phyloP scores from a whole-genome alignment of 2,329 filamentous ascomycete genomes.

The Bipolaris cookei region DNA sequence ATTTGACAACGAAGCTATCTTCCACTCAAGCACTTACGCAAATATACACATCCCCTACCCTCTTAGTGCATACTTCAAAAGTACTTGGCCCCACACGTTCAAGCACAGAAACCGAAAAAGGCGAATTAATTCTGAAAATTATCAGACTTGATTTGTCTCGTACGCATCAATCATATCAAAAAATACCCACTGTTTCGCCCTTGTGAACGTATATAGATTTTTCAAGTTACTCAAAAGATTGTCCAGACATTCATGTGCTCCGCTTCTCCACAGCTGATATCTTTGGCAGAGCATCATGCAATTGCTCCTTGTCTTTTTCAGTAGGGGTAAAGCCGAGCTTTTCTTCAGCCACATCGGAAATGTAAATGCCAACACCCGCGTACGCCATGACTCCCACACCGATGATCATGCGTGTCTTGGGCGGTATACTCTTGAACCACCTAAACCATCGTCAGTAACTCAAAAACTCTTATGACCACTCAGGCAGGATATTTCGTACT shows the following conservation, averaged over 20 bases:
- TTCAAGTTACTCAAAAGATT: background rate
- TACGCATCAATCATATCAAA: background rate
- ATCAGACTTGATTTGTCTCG: background rate
- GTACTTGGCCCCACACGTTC: too few species aligned
- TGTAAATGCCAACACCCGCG: conserved; percentile 74
- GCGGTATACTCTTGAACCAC: conserved; percentile 71
- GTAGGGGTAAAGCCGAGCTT: conserved; percentile 74
- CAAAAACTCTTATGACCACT: background rate
- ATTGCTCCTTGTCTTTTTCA: conserved; percentile 72
- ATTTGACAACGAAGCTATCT: background rate
- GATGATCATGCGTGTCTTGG: conserved; percentile 72
- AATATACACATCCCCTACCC: background rate
- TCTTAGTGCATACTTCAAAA: background rate
- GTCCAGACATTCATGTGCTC: background rate
- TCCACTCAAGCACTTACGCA: background rate
- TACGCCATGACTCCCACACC: conserved; percentile 79
- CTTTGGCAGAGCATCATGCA: conserved; percentile 67
- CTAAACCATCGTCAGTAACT: conserved; percentile 25
- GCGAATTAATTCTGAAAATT: background rate
- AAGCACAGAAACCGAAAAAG: too few species aligned
- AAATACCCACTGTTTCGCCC: background rate
- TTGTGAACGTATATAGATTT: too few species aligned
- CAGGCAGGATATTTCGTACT: conserved; percentile 31
- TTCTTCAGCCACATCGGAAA: conserved; percentile 75
- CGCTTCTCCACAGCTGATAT: conserved; percentile 54